phyloP scores from a whole-genome alignment of 345 rosid genomes.

The Aquilaria sinensis region DNA sequence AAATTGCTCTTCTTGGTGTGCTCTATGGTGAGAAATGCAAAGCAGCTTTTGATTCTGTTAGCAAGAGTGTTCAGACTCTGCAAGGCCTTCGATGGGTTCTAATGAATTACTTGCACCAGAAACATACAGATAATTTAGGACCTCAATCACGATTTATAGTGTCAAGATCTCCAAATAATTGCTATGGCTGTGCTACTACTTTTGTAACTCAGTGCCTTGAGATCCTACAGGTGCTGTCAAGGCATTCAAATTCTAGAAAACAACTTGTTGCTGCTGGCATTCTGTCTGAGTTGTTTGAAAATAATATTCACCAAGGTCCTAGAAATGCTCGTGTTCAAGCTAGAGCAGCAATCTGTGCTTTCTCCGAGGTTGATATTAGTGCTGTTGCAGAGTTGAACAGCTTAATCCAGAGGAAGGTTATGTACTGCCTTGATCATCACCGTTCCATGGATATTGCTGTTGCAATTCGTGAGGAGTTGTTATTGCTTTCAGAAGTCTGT shows the following conservation, averaged over 20 bases:
- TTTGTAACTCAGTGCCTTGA: slow-evolving; percentile 94
- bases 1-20: slow-evolving; percentile 97
- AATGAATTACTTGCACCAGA: slow-evolving; percentile 96
- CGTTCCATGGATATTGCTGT: slow-evolving; percentile 96
- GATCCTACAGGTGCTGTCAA: slow-evolving; percentile 77
- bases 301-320: slow-evolving; percentile 98
- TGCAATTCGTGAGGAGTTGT: slow-evolving; percentile 88
- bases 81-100: slow-evolving; percentile 96
- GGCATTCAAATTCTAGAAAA: slow-evolving; percentile 70
- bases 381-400: slow-evolving; percentile 84
- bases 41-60: slow-evolving; percentile 99
- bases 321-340: slow-evolving; percentile 88
- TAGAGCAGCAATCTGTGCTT: slow-evolving; percentile 87
- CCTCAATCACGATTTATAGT: slow-evolving; percentile 71
- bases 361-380: slow-evolving; percentile 82
- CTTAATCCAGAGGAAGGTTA: slow-evolving; percentile 90
- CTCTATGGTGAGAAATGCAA: slow-evolving; percentile 98
- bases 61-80: slow-evolving; percentile 98
- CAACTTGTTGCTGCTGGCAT: slow-evolving; percentile 92
- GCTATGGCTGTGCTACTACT: slow-evolving; percentile 96
- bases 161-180: slow-evolving; percentile 86
- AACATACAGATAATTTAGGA: slow-evolving; percentile 52
- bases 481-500: slow-evolving; percentile 94
- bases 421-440: slow-evolving; percentile 98
- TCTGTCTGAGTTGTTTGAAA: slow-evolving; percentile 84